A percentile compares a stretch with the other conserved stretches of the same genome.
phyloP scores from a whole-genome alignment of 1,284 basidiomycete species.

The Phellopilus nigrolimitatus region DNA sequence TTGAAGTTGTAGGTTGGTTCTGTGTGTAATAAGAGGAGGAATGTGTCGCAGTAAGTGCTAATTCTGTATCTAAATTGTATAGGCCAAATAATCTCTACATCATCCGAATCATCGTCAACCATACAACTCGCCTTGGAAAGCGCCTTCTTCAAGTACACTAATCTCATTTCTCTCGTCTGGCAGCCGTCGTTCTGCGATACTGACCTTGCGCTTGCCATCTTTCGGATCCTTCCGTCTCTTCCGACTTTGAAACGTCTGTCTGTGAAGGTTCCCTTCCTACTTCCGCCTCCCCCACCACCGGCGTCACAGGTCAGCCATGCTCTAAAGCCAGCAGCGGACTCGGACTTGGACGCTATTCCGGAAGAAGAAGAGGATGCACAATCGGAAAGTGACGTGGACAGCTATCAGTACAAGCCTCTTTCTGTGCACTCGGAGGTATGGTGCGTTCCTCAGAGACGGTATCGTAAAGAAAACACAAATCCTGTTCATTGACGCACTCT shows the following conservation, averaged over 20 bases:
- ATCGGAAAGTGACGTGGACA: background rate
- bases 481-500: too few relatives aligned
- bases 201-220: background rate
- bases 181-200: background rate
- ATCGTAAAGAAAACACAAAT: too few relatives aligned
- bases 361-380: conserved; percentile 10
- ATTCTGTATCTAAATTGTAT: background rate
- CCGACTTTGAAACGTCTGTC: background rate
- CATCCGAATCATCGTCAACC: background rate
- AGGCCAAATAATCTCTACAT: background rate
- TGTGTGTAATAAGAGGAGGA: background rate
- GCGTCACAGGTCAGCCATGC: background rate
- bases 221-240: conserved; percentile 2
- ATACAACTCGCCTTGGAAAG: background rate
- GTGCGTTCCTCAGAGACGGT: too few relatives aligned
- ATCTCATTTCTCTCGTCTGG: conserved; percentile 6
- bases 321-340: background rate
- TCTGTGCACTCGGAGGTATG: background rate
- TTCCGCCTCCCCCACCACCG: background rate
- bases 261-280: conserved; percentile 4
- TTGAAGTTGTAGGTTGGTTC: conserved; percentile 7
- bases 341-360: background rate
- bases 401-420: conserved; percentile 3
- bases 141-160: conserved; percentile 1
- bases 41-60: background rate